A percentile compares a stretch with the other conserved stretches of the same genome.
Evolutionary conservation across 2,329 filamentous ascomycete species (phyloP).

Genomic region (Fusarium illudens): DNA sequence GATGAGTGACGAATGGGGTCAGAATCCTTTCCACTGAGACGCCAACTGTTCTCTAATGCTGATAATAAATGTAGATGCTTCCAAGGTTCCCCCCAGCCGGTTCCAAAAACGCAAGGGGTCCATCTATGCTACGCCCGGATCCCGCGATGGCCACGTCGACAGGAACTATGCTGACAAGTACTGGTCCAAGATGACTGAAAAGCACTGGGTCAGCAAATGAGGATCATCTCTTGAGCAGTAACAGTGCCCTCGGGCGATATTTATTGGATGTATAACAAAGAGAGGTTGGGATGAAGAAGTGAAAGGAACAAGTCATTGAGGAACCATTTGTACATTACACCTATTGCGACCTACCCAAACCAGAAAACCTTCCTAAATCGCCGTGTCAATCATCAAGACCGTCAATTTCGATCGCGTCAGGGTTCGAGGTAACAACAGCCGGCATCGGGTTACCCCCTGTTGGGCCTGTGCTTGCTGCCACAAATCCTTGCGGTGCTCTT

Average conservation of each 20-base stretch:
- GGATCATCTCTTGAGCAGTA: neutral
- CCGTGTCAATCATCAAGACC: conserved; percentile 68
- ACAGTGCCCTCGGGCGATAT: neutral
- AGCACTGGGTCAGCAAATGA: conserved; percentile 52
- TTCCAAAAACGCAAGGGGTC: conserved; percentile 76
- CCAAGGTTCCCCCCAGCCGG: conserved; percentile 71
- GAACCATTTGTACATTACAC: conserved; percentile 33
- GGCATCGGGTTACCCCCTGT: conserved; percentile 59
- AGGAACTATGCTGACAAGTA: conserved; percentile 67
- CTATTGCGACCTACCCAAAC: conserved; percentile 27
- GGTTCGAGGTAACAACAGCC: conserved; percentile 68
- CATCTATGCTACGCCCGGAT: conserved; percentile 71
- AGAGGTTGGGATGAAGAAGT: conserved; percentile 1
- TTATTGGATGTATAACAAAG: conserved; percentile 18
- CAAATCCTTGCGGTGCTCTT: conserved; percentile 89
- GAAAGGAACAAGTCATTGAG: conserved; percentile 24
- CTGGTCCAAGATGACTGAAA: conserved; percentile 67
- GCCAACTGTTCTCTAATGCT: neutral
- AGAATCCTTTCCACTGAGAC: conserved; percentile 29
- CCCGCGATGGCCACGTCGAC: conserved; percentile 71
- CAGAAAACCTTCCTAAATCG: conserved; percentile 10
- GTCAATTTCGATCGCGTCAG: conserved; percentile 86
- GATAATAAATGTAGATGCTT: conserved; percentile 59
- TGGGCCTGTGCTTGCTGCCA: conserved; percentile 81
- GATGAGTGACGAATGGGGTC: conserved; percentile 60